Conservation (phyloP, 2,329 filamentous ascomycete species). For the Colletotrichum simmondsii region DNA sequence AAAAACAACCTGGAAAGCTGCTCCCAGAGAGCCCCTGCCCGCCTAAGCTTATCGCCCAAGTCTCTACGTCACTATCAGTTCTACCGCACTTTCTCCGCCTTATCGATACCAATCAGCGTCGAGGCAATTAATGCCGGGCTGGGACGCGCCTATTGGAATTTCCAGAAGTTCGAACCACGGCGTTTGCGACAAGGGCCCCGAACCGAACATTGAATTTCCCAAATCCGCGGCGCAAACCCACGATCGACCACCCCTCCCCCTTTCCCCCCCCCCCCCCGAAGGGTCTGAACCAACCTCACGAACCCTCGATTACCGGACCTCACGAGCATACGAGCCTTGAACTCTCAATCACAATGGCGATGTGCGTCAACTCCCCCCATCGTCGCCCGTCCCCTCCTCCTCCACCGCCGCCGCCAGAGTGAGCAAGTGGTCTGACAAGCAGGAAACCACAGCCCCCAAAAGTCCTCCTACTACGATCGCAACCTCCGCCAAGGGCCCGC, state of each 20-base stretch:
- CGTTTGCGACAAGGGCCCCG: constrained; percentile 21
- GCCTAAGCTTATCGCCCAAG: not conserved
- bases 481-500: constrained; percentile 87
- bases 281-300: not conserved
- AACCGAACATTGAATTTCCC: constrained; percentile 20
- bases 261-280: too few species aligned
- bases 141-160: constrained; percentile 18
- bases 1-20: not conserved
- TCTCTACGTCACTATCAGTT: constrained; percentile 32
- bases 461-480: constrained; percentile 88
- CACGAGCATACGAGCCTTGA: too few species aligned
- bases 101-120: constrained; percentile 28
- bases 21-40: not conserved
- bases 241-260: constrained; percentile 2
- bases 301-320: not conserved
- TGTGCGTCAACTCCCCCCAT: not conserved
- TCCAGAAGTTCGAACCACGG: not conserved
- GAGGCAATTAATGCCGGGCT: constrained; percentile 4
- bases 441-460: constrained; percentile 51
- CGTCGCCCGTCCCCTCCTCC: not conserved
- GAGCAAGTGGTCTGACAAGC: constrained; percentile 31
- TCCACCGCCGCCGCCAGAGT: not conserved
- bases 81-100: constrained; percentile 17
- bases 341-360: too few species aligned
- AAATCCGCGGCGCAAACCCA: constrained; percentile 11